phyloP scores from a whole-genome alignment of 2,329 filamentous ascomycete genomes.

The Aspergillus sp. region DNA sequence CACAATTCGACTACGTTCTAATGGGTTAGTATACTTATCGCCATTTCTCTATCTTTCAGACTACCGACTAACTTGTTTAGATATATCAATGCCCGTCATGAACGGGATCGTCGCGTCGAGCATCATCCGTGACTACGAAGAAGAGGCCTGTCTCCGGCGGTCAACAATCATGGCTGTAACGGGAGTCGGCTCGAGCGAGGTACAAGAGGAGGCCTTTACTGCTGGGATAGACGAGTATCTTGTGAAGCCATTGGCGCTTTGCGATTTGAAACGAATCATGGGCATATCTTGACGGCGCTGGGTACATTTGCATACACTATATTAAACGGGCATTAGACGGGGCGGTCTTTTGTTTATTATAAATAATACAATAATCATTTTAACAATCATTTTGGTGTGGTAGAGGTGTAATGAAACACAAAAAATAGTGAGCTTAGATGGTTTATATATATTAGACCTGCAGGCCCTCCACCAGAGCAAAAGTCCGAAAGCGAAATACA shows the following conservation, averaged over 20 bases:
- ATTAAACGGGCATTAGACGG: too few relatives aligned
- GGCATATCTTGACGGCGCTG: conserved; percentile 19
- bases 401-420: too few relatives aligned
- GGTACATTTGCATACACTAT: too few relatives aligned
- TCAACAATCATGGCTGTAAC: conserved; percentile 33
- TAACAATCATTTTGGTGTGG: too few relatives aligned
- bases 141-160: conserved; percentile 21
- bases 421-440: too few relatives aligned
- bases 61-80: conserved; percentile 22
- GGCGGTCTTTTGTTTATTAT: too few relatives aligned
- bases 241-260: conserved; percentile 32
- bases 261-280: conserved; percentile 32
- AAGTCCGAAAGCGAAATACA: too few relatives aligned
- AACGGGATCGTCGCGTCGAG: conserved; percentile 45
- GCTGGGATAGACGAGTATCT: conserved; percentile 34
- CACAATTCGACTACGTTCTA: conserved; percentile 36
- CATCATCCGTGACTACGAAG: conserved; percentile 39
- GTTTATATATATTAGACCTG: too few relatives aligned
- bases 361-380: too few relatives aligned
- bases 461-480: too few relatives aligned
- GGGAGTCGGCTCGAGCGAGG: conserved; percentile 30
- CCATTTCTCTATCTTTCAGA: too few relatives aligned
- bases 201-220: conserved; percentile 31
- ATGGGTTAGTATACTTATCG: conserved; percentile 26
- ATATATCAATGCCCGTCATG: conserved; percentile 47